Evolutionary conservation across 176 grass and related monocot species (phyloP).

Genomic region (Ampelocalamus luodianensis): DNA sequence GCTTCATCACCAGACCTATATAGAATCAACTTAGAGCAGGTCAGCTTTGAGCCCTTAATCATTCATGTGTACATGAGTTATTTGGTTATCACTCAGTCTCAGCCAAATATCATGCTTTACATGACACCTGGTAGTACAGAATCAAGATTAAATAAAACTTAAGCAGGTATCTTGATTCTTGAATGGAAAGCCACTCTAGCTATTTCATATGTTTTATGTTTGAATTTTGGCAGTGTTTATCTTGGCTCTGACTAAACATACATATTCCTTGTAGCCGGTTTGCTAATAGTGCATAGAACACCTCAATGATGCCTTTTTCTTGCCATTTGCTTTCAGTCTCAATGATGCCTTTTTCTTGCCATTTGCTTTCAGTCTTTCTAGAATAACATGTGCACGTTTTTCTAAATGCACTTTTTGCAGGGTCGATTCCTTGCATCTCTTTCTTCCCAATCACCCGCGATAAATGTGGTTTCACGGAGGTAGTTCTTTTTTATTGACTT

Average conservation of each 20-base stretch:
- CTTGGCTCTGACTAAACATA: slow-evolving; percentile 10
- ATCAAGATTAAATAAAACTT: slow-evolving; percentile 10
- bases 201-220: background rate
- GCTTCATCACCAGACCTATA: slow-evolving; percentile 93
- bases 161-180: slow-evolving; percentile 2
- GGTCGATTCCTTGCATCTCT: slow-evolving; percentile 87
- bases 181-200: slow-evolving; percentile 18
- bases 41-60: slow-evolving; percentile 38
- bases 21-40: slow-evolving; percentile 94
- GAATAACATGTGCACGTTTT: slow-evolving; percentile 27
- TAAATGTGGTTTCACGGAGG: slow-evolving; percentile 89
- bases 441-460: slow-evolving; percentile 75
- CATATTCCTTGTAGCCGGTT: background rate
- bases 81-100: background rate
- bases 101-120: slow-evolving; percentile 14
- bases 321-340: slow-evolving; percentile 5
- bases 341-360: no score
- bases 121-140: slow-evolving; percentile 12
- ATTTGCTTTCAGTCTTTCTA: slow-evolving; percentile 22
- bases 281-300: slow-evolving; percentile 4
- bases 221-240: background rate
- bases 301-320: slow-evolving; percentile 17
- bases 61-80: slow-evolving; percentile 10
- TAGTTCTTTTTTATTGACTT: slow-evolving; percentile 38
- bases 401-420: slow-evolving; percentile 50